Evolutionary conservation across 2,329 filamentous ascomycete genomes (phyloP), one percentile per base, ranked within the genome.

Genomic region (Diaporthe velutina): DNA sequence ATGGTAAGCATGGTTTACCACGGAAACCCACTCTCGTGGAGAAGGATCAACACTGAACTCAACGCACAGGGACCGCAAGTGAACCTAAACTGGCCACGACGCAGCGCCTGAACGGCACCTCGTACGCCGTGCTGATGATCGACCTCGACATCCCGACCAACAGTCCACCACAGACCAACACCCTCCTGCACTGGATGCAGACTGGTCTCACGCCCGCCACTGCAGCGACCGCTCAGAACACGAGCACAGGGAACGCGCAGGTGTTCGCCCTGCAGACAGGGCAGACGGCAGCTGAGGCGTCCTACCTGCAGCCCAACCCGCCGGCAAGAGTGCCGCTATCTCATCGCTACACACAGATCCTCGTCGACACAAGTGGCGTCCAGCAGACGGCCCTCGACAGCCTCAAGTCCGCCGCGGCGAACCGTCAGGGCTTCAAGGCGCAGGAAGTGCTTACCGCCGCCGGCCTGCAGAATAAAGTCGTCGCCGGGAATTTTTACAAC

Each of bases 61-160:
- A 19, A 66, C 30, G 42, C 30, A 40, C 76, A 85, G 85, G 78
- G 70, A 84, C 83, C 12, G 78, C 81, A 76, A 79, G 76, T 50
- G 77, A 80, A 52, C 85, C 85, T 25, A 81, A 76, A 33, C 76
- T 86, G 45, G 84, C 80, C 60, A 86, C 85, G 10, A 76, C 79
- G 55, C 79, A 80, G 75, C 80, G 79, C 61, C 80, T 87, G n/a
- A 80, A 79, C 25, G 85, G 85, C 67, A 81, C 81, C 68, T 85
- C 83, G 5, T 86, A 84, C 76, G 82, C 84, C 19, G 79, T 86
- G 42, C 71, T 86, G 74, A 86, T 86, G 85, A 80, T 86, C 61
- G 84, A 86, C 74, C 82, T 89, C 8, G 87, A 88, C 77, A 89
- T 85, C 81, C 87, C 85, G 60, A 86, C 85, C 15, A 83, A 81